Percentiles rank a stretch among this genome's conserved stretches.
phyloP scores from a whole-genome alignment of 768 basidiomycete genomes.

The Termitomyces sp. region DNA sequence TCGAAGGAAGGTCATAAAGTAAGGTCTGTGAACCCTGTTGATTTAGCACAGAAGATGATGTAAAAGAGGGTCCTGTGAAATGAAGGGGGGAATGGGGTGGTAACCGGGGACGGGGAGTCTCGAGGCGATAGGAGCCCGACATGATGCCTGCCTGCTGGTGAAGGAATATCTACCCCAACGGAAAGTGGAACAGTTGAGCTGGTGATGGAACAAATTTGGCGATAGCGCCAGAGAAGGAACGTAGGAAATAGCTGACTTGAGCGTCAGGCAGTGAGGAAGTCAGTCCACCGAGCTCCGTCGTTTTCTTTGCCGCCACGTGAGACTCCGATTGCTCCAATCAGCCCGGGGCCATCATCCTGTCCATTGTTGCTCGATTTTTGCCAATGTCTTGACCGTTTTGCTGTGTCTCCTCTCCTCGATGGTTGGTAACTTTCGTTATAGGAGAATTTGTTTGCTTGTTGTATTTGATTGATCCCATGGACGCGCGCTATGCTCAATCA shows the following conservation, averaged over 20 bases:
- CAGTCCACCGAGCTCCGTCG: constrained; percentile 3
- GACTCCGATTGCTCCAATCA: constrained; percentile 3
- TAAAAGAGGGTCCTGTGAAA: constrained; percentile 40
- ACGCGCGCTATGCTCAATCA: not conserved
- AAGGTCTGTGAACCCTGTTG: constrained; percentile 52
- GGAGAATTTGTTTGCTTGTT: not conserved
- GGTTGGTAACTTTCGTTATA: not conserved
- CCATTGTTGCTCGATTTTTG: not conserved
- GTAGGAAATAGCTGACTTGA: constrained; percentile 2
- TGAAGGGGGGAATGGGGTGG: constrained; percentile 53
- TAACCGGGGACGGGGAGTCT: constrained; percentile 57
- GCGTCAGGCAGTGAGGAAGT: constrained; percentile 11
- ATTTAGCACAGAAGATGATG: constrained; percentile 36
- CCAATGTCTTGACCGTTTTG: not conserved
- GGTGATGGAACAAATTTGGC: constrained; percentile 4
- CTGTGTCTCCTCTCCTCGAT: not conserved
- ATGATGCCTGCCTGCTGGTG: constrained; percentile 23
- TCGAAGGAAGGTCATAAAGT: constrained; percentile 71
- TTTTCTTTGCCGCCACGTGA: constrained; percentile 11
- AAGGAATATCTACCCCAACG: not conserved
- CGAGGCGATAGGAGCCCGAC: constrained; percentile 59
- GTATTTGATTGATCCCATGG: not conserved
- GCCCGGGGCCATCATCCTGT: not conserved
- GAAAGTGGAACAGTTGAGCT: constrained; percentile 14
- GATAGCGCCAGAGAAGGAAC: constrained; percentile 8